phyloP scores from a whole-genome alignment of 2,329 filamentous ascomycete genomes.

The Cladosporium velox region DNA sequence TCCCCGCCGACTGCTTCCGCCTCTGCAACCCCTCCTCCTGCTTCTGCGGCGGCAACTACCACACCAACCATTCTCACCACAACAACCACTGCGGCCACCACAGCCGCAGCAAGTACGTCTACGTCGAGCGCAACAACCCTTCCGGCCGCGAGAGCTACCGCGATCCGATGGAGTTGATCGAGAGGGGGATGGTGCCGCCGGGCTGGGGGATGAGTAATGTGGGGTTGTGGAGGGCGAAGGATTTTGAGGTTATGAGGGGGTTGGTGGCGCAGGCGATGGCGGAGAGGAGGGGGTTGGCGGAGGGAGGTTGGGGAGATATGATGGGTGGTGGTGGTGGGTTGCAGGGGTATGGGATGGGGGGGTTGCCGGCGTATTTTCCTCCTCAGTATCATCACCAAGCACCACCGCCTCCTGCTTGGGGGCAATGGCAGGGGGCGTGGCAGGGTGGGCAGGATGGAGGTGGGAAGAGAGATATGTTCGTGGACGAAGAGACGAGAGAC shows the following conservation, averaged over 20 bases:
- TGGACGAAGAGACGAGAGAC: conserved; percentile 10
- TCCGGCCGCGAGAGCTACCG: conserved; percentile 27
- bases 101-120: conserved; percentile 27
- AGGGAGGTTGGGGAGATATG: conserved; percentile 13
- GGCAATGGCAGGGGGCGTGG: not conserved
- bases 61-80: too few species aligned
- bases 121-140: conserved; percentile 30
- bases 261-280: conserved; percentile 29
- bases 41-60: conserved; percentile 25
- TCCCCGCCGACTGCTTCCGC: conserved; percentile 32
- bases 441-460: not conserved
- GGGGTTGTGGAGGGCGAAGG: conserved; percentile 29
- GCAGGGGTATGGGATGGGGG: not conserved
- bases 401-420: not conserved
- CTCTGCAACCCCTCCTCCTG: conserved; percentile 27
- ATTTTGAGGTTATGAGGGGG: conserved; percentile 32
- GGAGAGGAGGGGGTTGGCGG: conserved; percentile 24
- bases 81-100: not conserved
- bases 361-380: not conserved
- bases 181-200: conserved; percentile 15
- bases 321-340: conserved; percentile 6
- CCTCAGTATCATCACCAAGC: not conserved
- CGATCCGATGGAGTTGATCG: conserved; percentile 31
- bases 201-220: conserved; percentile 26
- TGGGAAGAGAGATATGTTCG: not conserved